phyloP scores from a whole-genome alignment of 345 rosid species.

The Corchorus olitorius region DNA sequence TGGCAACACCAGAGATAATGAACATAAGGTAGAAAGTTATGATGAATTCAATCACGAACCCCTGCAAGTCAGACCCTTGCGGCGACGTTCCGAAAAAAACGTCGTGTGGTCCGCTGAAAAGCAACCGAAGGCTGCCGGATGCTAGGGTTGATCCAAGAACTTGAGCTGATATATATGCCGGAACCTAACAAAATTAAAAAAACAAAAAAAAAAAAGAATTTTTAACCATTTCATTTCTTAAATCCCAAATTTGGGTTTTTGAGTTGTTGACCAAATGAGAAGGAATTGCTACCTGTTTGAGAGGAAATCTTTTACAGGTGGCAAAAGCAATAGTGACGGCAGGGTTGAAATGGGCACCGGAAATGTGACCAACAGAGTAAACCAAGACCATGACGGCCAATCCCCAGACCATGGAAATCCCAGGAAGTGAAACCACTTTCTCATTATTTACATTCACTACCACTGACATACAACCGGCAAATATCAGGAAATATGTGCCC shows the following conservation, averaged over 20 bases:
- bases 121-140: slow-evolving; percentile 68
- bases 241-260: background rate
- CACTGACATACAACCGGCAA: slow-evolving; percentile 84
- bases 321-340: slow-evolving; percentile 96
- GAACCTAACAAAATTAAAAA: slow-evolving; percentile 57
- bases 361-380: slow-evolving; percentile 90
- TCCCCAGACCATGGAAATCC: slow-evolving; percentile 87
- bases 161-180: slow-evolving; percentile 71
- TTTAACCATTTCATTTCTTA: background rate
- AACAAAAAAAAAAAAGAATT: background rate
- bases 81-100: slow-evolving; percentile 80
- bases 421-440: slow-evolving; percentile 66
- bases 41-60: slow-evolving; percentile 85
- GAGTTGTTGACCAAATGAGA: slow-evolving; percentile 13
- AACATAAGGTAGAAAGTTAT: slow-evolving; percentile 96
- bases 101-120: slow-evolving; percentile 65
- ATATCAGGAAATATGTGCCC: slow-evolving; percentile 93
- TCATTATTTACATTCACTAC: slow-evolving; percentile 66
- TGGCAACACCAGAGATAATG: slow-evolving; percentile 80
- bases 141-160: slow-evolving; percentile 77
- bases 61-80: slow-evolving; percentile 63
- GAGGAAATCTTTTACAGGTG: slow-evolving; percentile 74
- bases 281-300: slow-evolving; percentile 55
- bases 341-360: slow-evolving; percentile 97
- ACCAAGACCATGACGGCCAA: slow-evolving; percentile 82